phyloP scores from a whole-genome alignment of 495 filamentous ascomycete species.

The Tuber aestivum region DNA sequence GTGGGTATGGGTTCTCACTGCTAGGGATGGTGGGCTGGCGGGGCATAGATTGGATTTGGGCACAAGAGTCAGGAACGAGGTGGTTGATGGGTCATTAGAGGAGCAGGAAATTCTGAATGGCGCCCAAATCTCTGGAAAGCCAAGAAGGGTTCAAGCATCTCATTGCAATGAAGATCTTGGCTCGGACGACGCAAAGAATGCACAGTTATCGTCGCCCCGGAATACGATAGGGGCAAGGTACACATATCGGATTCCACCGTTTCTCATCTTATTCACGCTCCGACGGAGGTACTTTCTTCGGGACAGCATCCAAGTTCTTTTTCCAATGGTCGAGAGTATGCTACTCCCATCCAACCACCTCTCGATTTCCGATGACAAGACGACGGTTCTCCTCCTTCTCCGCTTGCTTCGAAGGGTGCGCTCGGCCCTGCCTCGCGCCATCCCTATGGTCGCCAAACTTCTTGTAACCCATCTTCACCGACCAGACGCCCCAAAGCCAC shows the following conservation, averaged over 20 bases:
- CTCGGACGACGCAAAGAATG: not conserved
- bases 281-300: conserved; percentile 47
- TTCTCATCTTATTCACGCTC: conserved; percentile 51
- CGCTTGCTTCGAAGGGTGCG: conserved; percentile 58
- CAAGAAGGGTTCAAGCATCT: not conserved
- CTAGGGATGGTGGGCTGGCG: conserved; percentile 45
- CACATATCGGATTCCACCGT: conserved; percentile 45
- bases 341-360: conserved; percentile 44
- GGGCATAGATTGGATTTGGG: conserved; percentile 45
- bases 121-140: not conserved
- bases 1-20: conserved; percentile 57
- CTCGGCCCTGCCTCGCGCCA: conserved; percentile 52
- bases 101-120: not conserved
- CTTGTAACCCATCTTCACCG: conserved; percentile 21
- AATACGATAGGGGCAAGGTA: not conserved
- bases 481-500: not conserved
- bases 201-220: not conserved
- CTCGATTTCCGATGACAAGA: conserved; percentile 41
- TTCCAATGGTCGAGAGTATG: conserved; percentile 39
- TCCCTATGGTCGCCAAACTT: conserved; percentile 21
- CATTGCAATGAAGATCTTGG: not conserved
- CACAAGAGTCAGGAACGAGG: not conserved
- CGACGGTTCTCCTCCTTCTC: conserved; percentile 46
- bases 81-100: not conserved
- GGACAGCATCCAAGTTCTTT: conserved; percentile 46